Evolutionary conservation across 345 rosid genomes (phyloP).

Genomic region (Eucalyptus albens): DNA sequence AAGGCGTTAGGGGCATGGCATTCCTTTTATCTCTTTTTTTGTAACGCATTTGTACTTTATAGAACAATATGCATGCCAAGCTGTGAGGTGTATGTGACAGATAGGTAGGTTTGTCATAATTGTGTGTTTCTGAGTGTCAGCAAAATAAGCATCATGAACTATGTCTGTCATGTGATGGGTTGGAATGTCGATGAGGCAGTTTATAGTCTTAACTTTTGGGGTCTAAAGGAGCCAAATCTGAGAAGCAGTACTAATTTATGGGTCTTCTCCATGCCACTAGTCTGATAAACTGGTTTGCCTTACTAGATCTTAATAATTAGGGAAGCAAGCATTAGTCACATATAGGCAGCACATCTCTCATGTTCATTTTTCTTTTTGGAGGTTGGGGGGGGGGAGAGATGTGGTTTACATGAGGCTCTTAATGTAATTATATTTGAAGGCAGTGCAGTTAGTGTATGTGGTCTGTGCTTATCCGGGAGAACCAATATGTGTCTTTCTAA

Average conservation of each 20-base stretch:
- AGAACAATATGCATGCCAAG: not conserved
- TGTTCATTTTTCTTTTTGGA: not conserved
- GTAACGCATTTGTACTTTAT: not conserved
- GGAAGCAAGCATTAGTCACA: not conserved
- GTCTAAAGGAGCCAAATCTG: not conserved
- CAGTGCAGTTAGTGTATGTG: not conserved
- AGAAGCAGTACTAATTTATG: not conserved
- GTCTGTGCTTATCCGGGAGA: not conserved
- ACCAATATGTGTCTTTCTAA: not conserved
- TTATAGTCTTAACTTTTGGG: too few relatives aligned
- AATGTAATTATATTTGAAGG: not conserved
- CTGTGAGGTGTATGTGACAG: not conserved
- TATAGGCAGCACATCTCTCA: not conserved
- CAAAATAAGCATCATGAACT: too few relatives aligned
- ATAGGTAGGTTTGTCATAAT: not conserved
- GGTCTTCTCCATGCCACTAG: not conserved
- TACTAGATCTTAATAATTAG: not conserved
- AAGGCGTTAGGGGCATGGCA: slow-evolving; percentile 50
- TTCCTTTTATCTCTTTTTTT: not conserved
- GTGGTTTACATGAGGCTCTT: too few relatives aligned
- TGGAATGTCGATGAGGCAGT: too few relatives aligned
- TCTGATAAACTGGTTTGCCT: not conserved
- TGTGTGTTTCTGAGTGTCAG: not conserved
- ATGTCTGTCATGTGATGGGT: too few relatives aligned
- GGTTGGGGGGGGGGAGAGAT: too few relatives aligned